Percentiles rank a stretch among this genome's conserved stretches.
These are phyloP conservation scores for Lentinus tigrinus DNA, from an alignment of 768 basidiomycete species.

Conservation along the genomic window DNA sequence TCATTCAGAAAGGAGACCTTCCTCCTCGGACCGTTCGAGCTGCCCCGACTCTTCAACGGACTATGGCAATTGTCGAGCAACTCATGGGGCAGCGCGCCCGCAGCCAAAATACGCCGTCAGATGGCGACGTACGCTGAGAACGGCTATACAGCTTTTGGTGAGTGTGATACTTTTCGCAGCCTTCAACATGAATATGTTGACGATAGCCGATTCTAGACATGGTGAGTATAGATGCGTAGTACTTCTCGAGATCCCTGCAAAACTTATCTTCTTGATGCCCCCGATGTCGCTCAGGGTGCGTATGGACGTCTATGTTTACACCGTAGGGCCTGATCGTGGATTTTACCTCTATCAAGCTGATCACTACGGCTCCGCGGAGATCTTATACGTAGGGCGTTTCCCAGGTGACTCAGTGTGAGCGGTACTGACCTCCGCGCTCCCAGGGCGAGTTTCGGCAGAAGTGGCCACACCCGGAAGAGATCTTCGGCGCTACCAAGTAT, in stretches of 20 bases:
- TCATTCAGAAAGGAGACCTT: conserved; percentile 19
- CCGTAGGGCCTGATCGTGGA: neutral
- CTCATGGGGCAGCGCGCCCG: conserved; percentile 79
- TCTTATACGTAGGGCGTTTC: conserved; percentile 61
- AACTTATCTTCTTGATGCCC: neutral
- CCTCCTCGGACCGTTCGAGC: conserved; percentile 20
- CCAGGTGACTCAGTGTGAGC: neutral
- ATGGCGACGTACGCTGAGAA: conserved; percentile 63
- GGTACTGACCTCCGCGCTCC: neutral
- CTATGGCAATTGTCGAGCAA: conserved; percentile 87
- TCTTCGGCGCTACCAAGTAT: conserved; percentile 84
- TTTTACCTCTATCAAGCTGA: conserved; percentile 51
- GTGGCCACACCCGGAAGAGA: conserved; percentile 37
- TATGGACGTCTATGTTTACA: conserved; percentile 2
- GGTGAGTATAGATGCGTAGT: conserved; percentile 34
- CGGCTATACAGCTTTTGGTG: conserved; percentile 68
- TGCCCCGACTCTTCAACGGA: conserved; percentile 28
- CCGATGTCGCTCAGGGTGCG: conserved; percentile 7
- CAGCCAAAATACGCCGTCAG: conserved; percentile 59
- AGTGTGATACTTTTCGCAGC: neutral
- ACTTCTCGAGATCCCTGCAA: neutral
- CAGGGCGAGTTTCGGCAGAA: conserved; percentile 66
- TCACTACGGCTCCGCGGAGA: conserved; percentile 84
- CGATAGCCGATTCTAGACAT: conserved; percentile 41
- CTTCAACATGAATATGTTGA: neutral